A percentile compares a stretch with the other conserved stretches of the same genome.
Evolutionary conservation across 305 asterid species (phyloP).

Genomic region (Fraxinus nigra): DNA sequence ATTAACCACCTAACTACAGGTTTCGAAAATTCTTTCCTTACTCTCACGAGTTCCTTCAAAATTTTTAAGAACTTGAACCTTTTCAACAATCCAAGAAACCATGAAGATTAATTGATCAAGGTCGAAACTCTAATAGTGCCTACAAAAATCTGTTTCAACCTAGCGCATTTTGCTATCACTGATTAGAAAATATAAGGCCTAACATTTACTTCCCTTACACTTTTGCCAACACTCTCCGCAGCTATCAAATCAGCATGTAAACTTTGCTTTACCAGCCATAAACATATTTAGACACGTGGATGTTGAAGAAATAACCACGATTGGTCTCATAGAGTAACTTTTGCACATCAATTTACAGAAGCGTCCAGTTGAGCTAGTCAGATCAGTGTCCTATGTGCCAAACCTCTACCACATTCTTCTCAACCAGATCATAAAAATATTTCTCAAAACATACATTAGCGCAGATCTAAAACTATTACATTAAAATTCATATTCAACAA

Average conservation of each 20-base stretch:
- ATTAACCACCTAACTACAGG: background rate
- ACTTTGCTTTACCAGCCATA: background rate
- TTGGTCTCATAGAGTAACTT: background rate
- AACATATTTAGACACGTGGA: background rate
- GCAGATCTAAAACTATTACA: background rate
- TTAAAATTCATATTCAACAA: background rate
- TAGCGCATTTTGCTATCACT: background rate
- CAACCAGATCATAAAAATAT: background rate
- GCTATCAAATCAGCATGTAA: background rate
- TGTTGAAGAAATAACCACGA: background rate
- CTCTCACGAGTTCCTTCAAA: background rate
- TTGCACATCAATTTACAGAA: background rate
- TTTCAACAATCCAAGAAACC: background rate
- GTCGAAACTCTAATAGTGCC: background rate
- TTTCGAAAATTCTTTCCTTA: background rate
- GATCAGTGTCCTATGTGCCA: conserved; percentile 6
- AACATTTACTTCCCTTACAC: background rate
- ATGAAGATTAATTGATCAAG: background rate
- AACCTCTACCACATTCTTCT: conserved; percentile 2
- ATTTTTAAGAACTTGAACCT: background rate
- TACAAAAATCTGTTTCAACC: background rate
- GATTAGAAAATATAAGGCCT: background rate
- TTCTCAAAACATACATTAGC: background rate
- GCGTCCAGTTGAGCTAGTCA: background rate
- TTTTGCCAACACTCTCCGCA: background rate